Conservation (phyloP, 73 alveolate species). For the Paramecium biaurelia region DNA sequence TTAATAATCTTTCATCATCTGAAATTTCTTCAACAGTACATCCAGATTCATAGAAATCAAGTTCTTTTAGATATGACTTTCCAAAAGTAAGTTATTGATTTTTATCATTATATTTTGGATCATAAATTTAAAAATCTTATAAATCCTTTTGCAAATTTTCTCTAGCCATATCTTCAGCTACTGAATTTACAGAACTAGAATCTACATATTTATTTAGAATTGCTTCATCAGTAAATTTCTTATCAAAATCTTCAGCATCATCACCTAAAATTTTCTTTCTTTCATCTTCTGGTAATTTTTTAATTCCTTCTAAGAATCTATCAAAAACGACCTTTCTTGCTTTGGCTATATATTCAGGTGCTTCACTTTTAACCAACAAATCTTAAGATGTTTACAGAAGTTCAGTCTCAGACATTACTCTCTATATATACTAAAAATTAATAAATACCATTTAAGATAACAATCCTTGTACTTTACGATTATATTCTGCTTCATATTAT, state of each 20-base stretch:
- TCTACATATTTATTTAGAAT: neutral
- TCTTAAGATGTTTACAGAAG: neutral
- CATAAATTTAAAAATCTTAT: neutral
- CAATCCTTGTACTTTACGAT: neutral
- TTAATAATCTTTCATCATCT: neutral
- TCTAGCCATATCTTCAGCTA: neutral
- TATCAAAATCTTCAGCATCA: neutral
- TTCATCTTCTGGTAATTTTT: neutral
- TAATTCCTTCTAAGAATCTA: neutral
- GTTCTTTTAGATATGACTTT: neutral
- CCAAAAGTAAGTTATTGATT: neutral
- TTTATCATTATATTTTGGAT: neutral
- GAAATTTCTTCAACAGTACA: neutral
- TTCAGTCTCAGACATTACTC: neutral
- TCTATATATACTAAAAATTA: neutral
- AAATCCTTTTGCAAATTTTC: neutral
- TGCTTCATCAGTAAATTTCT: neutral
- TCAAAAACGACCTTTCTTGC: neutral
- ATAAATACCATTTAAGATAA: neutral
- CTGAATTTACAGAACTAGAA: neutral
- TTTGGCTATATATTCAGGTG: neutral
- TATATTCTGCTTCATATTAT: slow-evolving; percentile 35
- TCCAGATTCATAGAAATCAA: slow-evolving; percentile 14
- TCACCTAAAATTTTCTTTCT: neutral
- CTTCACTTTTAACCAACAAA: neutral